Percentiles rank a stretch among this genome's conserved stretches.
These are phyloP conservation scores for Coleophoma cylindrospora DNA, from an alignment of 2,329 filamentous ascomycete species.

Conservation along the genomic window DNA sequence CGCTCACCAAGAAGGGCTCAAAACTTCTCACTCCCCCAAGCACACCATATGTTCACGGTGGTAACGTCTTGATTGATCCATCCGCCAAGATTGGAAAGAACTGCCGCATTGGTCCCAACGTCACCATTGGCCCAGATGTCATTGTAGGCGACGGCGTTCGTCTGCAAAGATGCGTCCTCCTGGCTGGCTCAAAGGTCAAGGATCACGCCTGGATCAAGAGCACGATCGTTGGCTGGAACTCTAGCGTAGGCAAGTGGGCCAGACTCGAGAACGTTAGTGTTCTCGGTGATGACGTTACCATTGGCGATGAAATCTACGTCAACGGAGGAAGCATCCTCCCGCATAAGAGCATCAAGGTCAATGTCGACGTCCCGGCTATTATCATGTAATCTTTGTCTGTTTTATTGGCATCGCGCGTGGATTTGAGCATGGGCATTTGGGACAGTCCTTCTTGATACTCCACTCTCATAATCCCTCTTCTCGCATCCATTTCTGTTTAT, in stretches of 20 bases:
- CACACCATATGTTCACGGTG: slow-evolving; percentile 81
- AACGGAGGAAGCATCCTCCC: slow-evolving; percentile 93
- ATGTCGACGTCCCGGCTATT: slow-evolving; percentile 76
- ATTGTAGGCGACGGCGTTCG: slow-evolving; percentile 91
- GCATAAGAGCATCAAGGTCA: slow-evolving; percentile 98
- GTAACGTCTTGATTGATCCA: slow-evolving; percentile 93
- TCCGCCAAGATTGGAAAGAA: slow-evolving; percentile 96
- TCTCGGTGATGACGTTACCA: slow-evolving; percentile 93
- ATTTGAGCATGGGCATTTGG: no score
- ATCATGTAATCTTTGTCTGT: slow-evolving; percentile 49
- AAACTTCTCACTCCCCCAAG: slow-evolving; percentile 72
- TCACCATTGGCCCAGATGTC: slow-evolving; percentile 90
- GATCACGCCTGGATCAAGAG: slow-evolving; percentile 99
- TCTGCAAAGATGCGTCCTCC: slow-evolving; percentile 85
- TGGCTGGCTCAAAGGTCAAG: slow-evolving; percentile 90
- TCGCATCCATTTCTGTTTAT: no score
- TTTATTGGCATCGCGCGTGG: no score
- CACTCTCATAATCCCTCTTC: no score
- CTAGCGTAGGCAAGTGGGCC: slow-evolving; percentile 90
- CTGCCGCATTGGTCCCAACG: slow-evolving; percentile 96
- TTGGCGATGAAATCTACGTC: slow-evolving; percentile 97
- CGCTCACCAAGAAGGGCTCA: slow-evolving; percentile 82
- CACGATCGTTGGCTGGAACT: slow-evolving; percentile 98
- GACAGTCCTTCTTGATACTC: no score
- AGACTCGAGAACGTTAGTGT: slow-evolving; percentile 98